Evolutionary conservation across 2,329 filamentous ascomycete species (phyloP).

Genomic region (Nannizziopsis barbatae): DNA sequence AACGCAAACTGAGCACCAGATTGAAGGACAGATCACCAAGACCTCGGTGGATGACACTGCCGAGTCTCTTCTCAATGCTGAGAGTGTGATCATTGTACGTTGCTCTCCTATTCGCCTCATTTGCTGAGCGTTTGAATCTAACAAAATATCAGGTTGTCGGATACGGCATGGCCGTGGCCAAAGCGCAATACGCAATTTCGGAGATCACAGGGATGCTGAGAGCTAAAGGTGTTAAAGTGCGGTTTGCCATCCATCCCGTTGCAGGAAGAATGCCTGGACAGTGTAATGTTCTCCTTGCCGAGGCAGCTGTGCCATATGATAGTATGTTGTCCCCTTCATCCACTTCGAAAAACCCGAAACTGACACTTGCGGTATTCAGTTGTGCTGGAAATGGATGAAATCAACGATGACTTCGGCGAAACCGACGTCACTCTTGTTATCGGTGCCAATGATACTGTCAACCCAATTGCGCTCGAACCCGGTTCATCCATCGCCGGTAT

Average conservation of each 20-base stretch:
- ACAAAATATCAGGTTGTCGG: slow-evolving; percentile 49
- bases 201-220: slow-evolving; percentile 67
- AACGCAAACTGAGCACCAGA: slow-evolving; percentile 57
- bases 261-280: slow-evolving; percentile 88
- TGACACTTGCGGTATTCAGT: slow-evolving; percentile 32
- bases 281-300: slow-evolving; percentile 80
- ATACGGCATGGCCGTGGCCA: slow-evolving; percentile 89
- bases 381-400: slow-evolving; percentile 90
- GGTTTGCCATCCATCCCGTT: slow-evolving; percentile 83
- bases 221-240: slow-evolving; percentile 65
- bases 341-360: not conserved
- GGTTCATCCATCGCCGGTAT: slow-evolving; percentile 80
- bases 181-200: slow-evolving; percentile 81
- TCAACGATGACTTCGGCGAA: slow-evolving; percentile 80
- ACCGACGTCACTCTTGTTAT: slow-evolving; percentile 83
- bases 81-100: slow-evolving; percentile 67
- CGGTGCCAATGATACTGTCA: slow-evolving; percentile 85
- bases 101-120: not conserved
- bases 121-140: slow-evolving; percentile 5
- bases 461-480: slow-evolving; percentile 75
- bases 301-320: slow-evolving; percentile 80
- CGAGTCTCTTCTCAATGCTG: slow-evolving; percentile 61
- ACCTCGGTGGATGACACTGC: slow-evolving; percentile 71
- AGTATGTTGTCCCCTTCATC: slow-evolving; percentile 33
- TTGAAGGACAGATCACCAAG: slow-evolving; percentile 67